Evolutionary conservation across 2,329 filamentous ascomycete genomes (phyloP).

Genomic region (Alternaria viburni): DNA sequence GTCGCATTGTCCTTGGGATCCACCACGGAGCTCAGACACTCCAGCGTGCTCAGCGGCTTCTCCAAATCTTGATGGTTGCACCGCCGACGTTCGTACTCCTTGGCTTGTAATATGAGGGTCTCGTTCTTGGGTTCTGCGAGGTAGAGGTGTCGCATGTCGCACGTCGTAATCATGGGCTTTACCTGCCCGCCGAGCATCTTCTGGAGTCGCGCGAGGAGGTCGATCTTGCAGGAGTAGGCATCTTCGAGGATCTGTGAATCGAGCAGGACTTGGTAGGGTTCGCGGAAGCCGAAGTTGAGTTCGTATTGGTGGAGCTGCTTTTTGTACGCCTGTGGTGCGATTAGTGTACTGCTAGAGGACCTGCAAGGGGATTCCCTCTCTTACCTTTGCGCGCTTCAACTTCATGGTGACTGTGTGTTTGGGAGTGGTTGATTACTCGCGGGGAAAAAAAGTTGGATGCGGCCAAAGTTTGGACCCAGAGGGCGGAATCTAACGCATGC

Average conservation of each 20-base stretch:
- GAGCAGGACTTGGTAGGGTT: conserved; percentile 82
- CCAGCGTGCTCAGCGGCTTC: conserved; percentile 70
- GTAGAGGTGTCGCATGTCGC: conserved; percentile 81
- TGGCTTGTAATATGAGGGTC: conserved; percentile 74
- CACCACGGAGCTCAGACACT: conserved; percentile 77
- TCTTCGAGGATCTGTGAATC: conserved; percentile 86
- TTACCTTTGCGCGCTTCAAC: conserved; percentile 42
- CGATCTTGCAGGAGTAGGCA: conserved; percentile 83
- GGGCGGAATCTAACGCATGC: conserved; percentile 15
- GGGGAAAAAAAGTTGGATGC: conserved; percentile 15
- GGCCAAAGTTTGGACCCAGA: conserved; percentile 16
- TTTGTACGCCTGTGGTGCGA: conserved; percentile 72
- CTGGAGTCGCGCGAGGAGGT: conserved; percentile 76
- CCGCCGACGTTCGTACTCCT: conserved; percentile 74
- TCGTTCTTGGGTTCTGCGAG: conserved; percentile 61
- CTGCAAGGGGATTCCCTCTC: not conserved
- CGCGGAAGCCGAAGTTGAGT: conserved; percentile 86
- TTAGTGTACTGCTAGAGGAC: not conserved
- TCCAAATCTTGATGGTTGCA: conserved; percentile 81
- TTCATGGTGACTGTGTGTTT: conserved; percentile 31
- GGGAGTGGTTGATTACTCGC: conserved; percentile 4
- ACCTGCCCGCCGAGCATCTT: conserved; percentile 85
- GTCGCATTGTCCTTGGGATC: conserved; percentile 74
- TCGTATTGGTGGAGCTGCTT: conserved; percentile 96
- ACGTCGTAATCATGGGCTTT: conserved; percentile 85